These are phyloP conservation scores for Ustilago sp. DNA, from an alignment of 1,284 basidiomycete genomes.

Conservation along the genomic window DNA sequence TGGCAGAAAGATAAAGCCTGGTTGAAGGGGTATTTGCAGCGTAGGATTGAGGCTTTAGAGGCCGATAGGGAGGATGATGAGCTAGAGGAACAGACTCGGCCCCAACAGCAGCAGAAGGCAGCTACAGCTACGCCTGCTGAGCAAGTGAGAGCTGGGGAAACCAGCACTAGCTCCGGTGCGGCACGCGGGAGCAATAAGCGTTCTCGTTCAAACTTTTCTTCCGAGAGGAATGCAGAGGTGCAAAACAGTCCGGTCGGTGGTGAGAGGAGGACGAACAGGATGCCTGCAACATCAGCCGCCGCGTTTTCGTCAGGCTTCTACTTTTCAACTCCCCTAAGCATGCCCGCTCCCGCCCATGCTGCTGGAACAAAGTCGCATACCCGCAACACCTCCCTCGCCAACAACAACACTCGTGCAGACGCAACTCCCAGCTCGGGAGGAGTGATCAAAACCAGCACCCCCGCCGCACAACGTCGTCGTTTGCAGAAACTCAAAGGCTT, in stretches of 20 bases:
- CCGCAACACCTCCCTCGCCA: not conserved
- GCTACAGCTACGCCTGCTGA: not conserved
- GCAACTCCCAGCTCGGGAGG: not conserved
- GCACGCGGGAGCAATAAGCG: not conserved
- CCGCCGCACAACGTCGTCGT: slow-evolving; percentile 18
- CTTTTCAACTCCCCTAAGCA: slow-evolving; percentile 20
- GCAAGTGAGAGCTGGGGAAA: not conserved
- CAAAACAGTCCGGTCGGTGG: not conserved
- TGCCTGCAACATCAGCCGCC: not conserved
- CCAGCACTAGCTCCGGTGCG: not conserved
- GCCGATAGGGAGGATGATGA: slow-evolving; percentile 36
- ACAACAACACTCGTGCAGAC: not conserved
- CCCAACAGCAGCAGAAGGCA: slow-evolving; percentile 2
- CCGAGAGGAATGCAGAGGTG: not conserved
- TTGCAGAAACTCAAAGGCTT: slow-evolving; percentile 33
- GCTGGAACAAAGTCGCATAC: not conserved
- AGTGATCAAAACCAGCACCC: slow-evolving; percentile 37
- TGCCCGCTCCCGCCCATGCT: not conserved
- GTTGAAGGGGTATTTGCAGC: slow-evolving; percentile 52
- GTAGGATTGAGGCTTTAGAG: slow-evolving; percentile 50
- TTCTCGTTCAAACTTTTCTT: not conserved
- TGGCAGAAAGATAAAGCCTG: slow-evolving; percentile 43
- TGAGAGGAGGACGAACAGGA: not conserved
- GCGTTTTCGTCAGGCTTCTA: slow-evolving; percentile 14
- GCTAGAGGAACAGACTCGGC: slow-evolving; percentile 9